Evolutionary conservation across 495 filamentous ascomycete species (phyloP), one percentile per base, ranked within the genome.

Genomic region (Copromyces sp.): DNA sequence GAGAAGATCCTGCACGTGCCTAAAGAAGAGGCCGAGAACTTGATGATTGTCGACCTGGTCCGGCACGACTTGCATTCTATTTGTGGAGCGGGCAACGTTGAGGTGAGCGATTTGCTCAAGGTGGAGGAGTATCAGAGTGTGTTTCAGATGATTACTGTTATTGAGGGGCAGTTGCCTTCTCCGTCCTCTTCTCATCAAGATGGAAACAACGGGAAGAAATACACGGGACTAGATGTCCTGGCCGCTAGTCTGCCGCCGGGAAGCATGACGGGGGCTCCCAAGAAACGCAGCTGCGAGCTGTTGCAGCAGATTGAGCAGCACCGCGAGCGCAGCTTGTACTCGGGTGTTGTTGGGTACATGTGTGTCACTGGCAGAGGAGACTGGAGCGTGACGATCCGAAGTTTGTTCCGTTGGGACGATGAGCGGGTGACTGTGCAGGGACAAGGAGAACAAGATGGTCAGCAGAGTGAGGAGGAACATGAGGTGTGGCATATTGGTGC

Each of bases 11-110:
- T 97, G 4, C 85, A 89, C 69, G 86, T 91, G 2, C 89, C 90
- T 14, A 99, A 99, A 78, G 95, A 98, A 78, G 90, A 90, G 76
- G 94, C 95, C 14, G 95, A 99, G 82, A 98, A 98, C 77, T 87
- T 99, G 8, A 99, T 99, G 95, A 98, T 99, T 73, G 94, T 97
- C 1, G 95, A 98, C 82, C 84, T 99, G 7, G 94, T 97, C 39
- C 87, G 95, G 0, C 95, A 98, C 78, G 95, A 99, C 80, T 84
- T 99, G 29, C 92, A 95, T 79, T 88, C 89, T 42, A 89, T 97
- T 40, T 91, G 90, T 71, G 91, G 91, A 6, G 84, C 90, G 4
- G 91, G 90, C 0, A 86, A 89, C 70, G 92, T 97, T 1, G 79
- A 81, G 4, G 88, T 90, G 9, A 78, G 81, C 0, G 88, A 93